Evolutionary conservation across 352 stramenopile genomes (phyloP).

Genomic region (Phytophthora megakarya): DNA sequence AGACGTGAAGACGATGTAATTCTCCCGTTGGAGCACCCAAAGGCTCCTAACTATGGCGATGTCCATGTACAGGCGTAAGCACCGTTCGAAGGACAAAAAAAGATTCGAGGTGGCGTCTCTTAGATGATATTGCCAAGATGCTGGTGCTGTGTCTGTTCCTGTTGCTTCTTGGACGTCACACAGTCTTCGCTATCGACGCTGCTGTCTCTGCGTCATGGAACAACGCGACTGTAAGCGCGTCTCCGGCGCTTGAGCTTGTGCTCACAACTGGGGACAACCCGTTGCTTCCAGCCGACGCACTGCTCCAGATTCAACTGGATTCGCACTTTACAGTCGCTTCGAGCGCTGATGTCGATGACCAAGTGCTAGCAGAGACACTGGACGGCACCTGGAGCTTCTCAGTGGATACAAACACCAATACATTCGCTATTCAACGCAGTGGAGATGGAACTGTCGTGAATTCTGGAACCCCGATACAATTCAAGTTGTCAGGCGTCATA

Average conservation of each 20-base stretch:
- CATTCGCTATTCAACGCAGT: constrained; percentile 36
- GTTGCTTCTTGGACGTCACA: constrained; percentile 7
- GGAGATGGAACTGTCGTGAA: constrained; percentile 19
- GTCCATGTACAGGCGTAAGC: too few relatives aligned
- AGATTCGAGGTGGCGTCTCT: too few relatives aligned
- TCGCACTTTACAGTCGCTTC: constrained; percentile 26
- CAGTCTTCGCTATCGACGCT: neutral
- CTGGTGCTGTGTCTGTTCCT: constrained; percentile 4
- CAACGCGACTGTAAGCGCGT: constrained; percentile 36
- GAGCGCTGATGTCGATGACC: constrained; percentile 26
- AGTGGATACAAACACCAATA: constrained; percentile 10
- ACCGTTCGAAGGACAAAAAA: too few relatives aligned
- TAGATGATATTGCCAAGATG: constrained; percentile 14
- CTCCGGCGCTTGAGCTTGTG: constrained; percentile 22
- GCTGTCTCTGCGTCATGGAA: constrained; percentile 24
- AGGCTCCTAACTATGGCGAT: too few relatives aligned
- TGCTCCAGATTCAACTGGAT: constrained; percentile 39
- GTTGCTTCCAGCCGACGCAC: constrained; percentile 31
- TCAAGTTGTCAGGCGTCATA: constrained; percentile 32
- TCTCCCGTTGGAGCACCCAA: too few relatives aligned
- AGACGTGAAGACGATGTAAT: too few relatives aligned
- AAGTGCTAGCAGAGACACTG: constrained; percentile 17
- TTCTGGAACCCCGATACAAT: constrained; percentile 14
- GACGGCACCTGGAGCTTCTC: constrained; percentile 35
- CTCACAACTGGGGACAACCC: constrained; percentile 34